These are phyloP conservation scores for Turnera subulata DNA, from an alignment of 345 rosid genomes.

Conservation along the genomic window DNA sequence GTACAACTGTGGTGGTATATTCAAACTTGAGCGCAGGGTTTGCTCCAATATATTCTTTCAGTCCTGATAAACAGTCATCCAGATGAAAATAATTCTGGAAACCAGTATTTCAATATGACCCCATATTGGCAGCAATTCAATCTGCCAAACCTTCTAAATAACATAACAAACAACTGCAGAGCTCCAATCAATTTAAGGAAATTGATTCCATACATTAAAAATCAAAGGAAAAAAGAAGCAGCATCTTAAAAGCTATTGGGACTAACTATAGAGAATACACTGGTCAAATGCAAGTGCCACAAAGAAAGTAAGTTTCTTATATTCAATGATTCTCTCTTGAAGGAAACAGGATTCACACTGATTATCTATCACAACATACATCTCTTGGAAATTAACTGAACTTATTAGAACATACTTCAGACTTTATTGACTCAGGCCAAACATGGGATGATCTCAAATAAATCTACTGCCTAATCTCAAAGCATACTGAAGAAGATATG, in stretches of 20 bases:
- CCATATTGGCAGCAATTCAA: neutral
- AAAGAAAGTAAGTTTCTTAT: too few species aligned
- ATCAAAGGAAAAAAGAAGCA: too few species aligned
- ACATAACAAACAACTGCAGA: neutral
- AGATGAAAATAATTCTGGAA: slow-evolving; percentile 17
- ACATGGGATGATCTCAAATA: slow-evolving; percentile 8
- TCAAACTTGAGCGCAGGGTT: slow-evolving; percentile 70
- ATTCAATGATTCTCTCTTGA: too few species aligned
- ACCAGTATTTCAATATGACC: slow-evolving; percentile 6
- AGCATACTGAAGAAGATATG: neutral
- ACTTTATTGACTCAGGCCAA: too few species aligned
- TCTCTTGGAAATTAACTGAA: too few species aligned
- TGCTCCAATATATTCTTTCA: slow-evolving; percentile 91
- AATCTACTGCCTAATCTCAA: neutral
- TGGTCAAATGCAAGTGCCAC: too few species aligned
- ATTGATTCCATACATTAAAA: too few species aligned
- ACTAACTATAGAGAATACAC: too few species aligned
- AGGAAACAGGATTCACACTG: too few species aligned
- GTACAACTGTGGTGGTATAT: slow-evolving; percentile 45
- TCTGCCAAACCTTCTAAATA: neutral
- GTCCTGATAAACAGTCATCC: slow-evolving; percentile 46
- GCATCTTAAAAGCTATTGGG: too few species aligned
- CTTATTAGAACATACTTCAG: too few species aligned
- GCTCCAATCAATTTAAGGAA: neutral
- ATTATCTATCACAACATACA: too few species aligned